These are phyloP conservation scores for Atalantia buxifolia DNA, from an alignment of 345 rosid genomes.

Conservation along the genomic window DNA sequence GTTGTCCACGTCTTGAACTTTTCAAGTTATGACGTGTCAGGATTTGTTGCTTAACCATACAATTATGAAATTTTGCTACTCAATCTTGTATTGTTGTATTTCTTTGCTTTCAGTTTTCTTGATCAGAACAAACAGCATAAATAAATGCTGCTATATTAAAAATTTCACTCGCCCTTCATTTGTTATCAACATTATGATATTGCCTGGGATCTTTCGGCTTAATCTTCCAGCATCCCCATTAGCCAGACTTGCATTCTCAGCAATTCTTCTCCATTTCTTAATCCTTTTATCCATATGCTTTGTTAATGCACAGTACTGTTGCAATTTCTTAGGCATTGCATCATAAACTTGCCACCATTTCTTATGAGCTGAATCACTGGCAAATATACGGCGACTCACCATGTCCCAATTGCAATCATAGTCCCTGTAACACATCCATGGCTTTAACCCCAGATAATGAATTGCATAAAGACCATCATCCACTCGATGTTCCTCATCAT, in stretches of 20 bases:
- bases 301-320: slow-evolving; percentile 54
- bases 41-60: background rate
- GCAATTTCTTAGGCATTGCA: slow-evolving; percentile 49
- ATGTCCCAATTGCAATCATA: slow-evolving; percentile 93
- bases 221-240: slow-evolving; percentile 72
- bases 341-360: slow-evolving; percentile 81
- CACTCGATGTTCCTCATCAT: slow-evolving; percentile 10
- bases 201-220: slow-evolving; percentile 53
- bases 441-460: slow-evolving; percentile 81
- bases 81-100: background rate
- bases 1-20: background rate
- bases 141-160: background rate
- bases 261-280: slow-evolving; percentile 55
- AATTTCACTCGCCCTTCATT: background rate
- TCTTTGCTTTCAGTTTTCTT: background rate
- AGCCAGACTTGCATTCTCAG: slow-evolving; percentile 32
- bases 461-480: slow-evolving; percentile 28
- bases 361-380: slow-evolving; percentile 55
- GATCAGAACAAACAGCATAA: no score
- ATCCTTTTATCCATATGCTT: slow-evolving; percentile 37
- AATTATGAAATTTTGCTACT: background rate
- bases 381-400: slow-evolving; percentile 32
- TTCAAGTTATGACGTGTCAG: background rate
- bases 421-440: slow-evolving; percentile 89
- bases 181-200: slow-evolving; percentile 16